Base-by-base conservation (phyloP, 176 grass and related monocot genomes). In the Zea luxurians region DNA sequence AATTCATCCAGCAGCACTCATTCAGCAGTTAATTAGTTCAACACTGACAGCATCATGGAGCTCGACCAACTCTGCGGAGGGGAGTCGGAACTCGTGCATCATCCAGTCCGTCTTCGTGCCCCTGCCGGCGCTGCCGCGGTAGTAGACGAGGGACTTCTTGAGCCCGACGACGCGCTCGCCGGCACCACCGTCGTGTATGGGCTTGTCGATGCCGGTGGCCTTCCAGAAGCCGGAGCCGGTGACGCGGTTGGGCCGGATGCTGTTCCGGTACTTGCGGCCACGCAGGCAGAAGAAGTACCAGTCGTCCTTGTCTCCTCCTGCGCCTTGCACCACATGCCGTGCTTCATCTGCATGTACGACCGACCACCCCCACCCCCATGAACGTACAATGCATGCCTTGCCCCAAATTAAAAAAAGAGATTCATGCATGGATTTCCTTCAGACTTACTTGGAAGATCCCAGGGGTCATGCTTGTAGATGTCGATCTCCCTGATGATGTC, bases 71-170 rank as follows among this genome's bases (percentile, higher is more conserved):
- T 60, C 4, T 68, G 40, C 4, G 0, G 66, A 37, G 4, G 89
- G 92, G 37, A 91, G 92, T 7, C 92, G 92, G 84, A 90, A 94
- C 43, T 94, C 92, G 8, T 94, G 92, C 92, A 94, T 94, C 92
- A 94, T 94, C 92, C 92, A 94, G 38, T 94, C 92, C 0, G 92
- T 94, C 57, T 94, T 94, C 42, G 63, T 89, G 10, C 86, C 92
- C n/a, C 85, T 86, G 18, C 92, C 88, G 45, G 92, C 92, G 47
- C 77, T 83, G 21, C 92, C 92, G 73, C 83, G 75, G 61, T 94
- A 94, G 70, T 94, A 94, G 46, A 94, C 92, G 15, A 94, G 84
- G 0, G 92, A 91, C 70, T 94, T 94, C 88, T 94, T 94, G 38
- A 94, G 75, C 1, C 92, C 88, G 9, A 91, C 70, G 66, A 91